Percentiles rank a stretch among this genome's conserved stretches.
These are phyloP conservation scores for Fusarium dlaminii DNA, from an alignment of 2,329 filamentous ascomycete species.

Conservation along the genomic window DNA sequence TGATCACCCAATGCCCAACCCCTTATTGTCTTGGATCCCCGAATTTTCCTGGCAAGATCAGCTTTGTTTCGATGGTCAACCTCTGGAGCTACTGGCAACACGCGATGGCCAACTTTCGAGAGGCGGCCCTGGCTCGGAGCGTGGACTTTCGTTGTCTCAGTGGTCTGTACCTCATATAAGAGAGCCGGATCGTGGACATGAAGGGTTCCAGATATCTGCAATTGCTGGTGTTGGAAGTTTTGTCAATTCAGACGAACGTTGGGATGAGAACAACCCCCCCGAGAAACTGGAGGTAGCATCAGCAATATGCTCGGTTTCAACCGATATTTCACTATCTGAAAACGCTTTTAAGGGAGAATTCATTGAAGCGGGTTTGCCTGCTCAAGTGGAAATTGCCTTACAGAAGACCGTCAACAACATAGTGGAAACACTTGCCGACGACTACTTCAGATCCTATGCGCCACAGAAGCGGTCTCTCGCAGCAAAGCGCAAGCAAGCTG, in stretches of 20 bases:
- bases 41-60: constrained; percentile 3
- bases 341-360: neutral
- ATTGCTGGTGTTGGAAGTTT: neutral
- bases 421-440: neutral
- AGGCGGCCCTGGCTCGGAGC: neutral
- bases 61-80: neutral
- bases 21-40: neutral
- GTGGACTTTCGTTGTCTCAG: neutral
- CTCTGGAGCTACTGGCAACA: neutral
- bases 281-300: too few species aligned
- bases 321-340: too few species aligned
- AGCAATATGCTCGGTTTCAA: too few species aligned
- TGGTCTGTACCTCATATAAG: rapidly evolving
- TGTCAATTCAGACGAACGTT: neutral
- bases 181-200: rapidly evolving
- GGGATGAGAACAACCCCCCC: too few species aligned
- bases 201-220: neutral
- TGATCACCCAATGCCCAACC: too few species aligned
- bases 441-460: neutral
- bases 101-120: neutral
- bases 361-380: neutral
- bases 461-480: neutral
- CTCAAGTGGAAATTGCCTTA: neutral
- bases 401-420: neutral
- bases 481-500: neutral